Evolutionary conservation across 306 rosid genomes (phyloP).

Genomic region (Albizia julibrissin): DNA sequence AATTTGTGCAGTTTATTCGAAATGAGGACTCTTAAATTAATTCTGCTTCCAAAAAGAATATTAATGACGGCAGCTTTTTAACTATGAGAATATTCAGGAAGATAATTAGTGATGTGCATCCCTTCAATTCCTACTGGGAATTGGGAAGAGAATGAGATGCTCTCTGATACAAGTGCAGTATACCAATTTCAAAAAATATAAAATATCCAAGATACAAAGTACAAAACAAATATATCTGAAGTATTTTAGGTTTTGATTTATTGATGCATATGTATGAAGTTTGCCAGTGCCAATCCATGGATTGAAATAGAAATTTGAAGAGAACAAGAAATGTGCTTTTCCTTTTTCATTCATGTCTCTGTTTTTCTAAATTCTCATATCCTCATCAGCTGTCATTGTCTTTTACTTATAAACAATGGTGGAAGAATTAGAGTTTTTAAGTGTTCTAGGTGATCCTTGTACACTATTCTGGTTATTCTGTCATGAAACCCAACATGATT

Average conservation of each 20-base stretch:
- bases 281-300: not conserved
- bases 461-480: not conserved
- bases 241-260: not conserved
- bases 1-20: constrained; percentile 51
- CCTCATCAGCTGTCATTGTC: not conserved
- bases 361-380: not conserved
- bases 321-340: not conserved
- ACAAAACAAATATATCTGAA: not conserved
- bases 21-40: constrained; percentile 42
- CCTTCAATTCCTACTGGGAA: constrained; percentile 13
- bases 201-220: not conserved
- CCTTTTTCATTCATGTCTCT: not conserved
- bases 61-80: not conserved
- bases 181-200: not conserved
- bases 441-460: not conserved
- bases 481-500: not conserved
- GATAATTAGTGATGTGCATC: constrained; percentile 9
- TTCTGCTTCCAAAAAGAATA: constrained; percentile 20
- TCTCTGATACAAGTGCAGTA: constrained; percentile 1
- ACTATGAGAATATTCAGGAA: constrained; percentile 18
- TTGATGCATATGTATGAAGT: not conserved
- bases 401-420: not conserved
- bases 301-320: not conserved
- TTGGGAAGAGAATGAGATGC: not conserved
- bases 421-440: not conserved